phyloP scores from a whole-genome alignment of 176 grass and related monocot genomes.

The Poa pratensis region DNA sequence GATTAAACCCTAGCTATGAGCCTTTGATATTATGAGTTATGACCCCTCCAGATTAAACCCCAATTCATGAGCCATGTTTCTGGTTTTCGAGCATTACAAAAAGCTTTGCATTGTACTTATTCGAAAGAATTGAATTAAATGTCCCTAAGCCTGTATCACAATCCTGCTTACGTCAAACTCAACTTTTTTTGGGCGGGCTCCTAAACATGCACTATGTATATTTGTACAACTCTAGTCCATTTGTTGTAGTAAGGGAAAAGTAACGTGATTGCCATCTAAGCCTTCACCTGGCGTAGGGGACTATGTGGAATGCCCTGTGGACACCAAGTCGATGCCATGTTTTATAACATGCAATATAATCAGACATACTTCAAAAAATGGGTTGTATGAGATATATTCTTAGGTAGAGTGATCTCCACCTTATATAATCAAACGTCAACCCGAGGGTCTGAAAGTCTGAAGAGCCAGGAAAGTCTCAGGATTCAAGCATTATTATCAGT shows the following conservation, averaged over 20 bases:
- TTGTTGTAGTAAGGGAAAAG: neutral
- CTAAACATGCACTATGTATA: neutral
- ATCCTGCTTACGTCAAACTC: neutral
- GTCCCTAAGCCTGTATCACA: neutral
- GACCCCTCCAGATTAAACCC: neutral
- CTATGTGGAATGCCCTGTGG: neutral
- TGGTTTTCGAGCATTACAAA: conserved; percentile 16
- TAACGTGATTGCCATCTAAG: neutral
- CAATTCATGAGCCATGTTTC: neutral
- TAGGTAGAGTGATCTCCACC: neutral
- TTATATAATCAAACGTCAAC: neutral
- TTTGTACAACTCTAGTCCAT: neutral
- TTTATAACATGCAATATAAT: neutral
- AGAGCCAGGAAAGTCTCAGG: neutral
- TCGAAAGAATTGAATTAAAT: neutral
- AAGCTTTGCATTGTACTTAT: neutral
- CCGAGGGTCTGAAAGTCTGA: neutral
- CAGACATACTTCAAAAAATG: conserved; percentile 11
- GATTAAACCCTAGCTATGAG: neutral
- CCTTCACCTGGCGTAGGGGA: neutral
- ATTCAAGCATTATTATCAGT: neutral
- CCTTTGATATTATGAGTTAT: conserved; percentile 6
- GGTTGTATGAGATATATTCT: neutral
- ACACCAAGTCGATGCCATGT: neutral
- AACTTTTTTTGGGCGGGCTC: neutral